Conservation (phyloP, 164 flowering plant species). For the Litsea cubeba region DNA sequence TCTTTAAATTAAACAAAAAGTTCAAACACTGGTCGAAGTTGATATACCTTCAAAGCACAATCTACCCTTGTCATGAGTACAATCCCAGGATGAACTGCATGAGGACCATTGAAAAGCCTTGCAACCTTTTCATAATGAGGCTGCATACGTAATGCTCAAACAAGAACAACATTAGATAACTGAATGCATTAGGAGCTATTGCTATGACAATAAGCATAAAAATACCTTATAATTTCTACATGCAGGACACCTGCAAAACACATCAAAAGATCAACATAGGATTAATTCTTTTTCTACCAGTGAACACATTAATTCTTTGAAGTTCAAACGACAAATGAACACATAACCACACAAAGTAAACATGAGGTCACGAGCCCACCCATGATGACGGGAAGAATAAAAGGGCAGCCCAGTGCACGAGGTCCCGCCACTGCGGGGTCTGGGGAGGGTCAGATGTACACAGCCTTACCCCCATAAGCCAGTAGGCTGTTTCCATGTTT, state of each 20-base stretch:
- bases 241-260: constrained; percentile 85
- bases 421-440: no score
- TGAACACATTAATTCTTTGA: background rate
- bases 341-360: no score
- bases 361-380: no score
- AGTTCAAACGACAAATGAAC: background rate
- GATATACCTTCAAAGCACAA: constrained; percentile 82
- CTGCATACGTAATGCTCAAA: constrained; percentile 37
- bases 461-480: no score
- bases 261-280: constrained; percentile 9
- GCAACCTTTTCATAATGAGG: constrained; percentile 98
- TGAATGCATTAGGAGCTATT: background rate
- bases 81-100: constrained; percentile 82
- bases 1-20: background rate
- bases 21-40: background rate
- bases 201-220: background rate
- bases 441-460: no score
- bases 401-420: no score
- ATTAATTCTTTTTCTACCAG: background rate
- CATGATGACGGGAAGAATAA: no score
- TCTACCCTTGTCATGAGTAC: constrained; percentile 88
- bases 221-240: constrained; percentile 95
- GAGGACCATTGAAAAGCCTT: constrained; percentile 85
- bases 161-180: constrained; percentile 1
- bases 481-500: no score